Conservation (phyloP, 495 filamentous ascomycete species). For the Melanomma pulvis-pyrius region DNA sequence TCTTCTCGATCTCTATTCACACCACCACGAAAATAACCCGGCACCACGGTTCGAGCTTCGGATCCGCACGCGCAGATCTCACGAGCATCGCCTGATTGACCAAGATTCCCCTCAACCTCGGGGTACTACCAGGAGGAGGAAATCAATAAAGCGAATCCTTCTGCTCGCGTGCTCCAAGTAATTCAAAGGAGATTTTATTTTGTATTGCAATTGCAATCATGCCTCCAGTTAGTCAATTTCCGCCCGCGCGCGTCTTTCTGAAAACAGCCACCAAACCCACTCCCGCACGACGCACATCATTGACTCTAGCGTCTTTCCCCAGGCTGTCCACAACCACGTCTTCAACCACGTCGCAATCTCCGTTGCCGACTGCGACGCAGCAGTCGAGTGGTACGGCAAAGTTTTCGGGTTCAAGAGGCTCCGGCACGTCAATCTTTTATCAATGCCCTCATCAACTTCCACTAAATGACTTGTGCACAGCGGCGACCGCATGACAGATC, state of each 20-base stretch:
- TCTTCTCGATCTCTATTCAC: neutral
- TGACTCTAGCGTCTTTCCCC: slow-evolving; percentile 3
- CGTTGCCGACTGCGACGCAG: slow-evolving; percentile 33
- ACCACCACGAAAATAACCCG: slow-evolving; percentile 2
- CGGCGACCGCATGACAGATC: slow-evolving; percentile 30
- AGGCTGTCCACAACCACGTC: slow-evolving; percentile 34
- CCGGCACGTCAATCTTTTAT: slow-evolving; percentile 7
- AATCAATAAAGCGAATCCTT: neutral
- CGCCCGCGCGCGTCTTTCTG: slow-evolving; percentile 31
- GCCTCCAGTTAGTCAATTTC: slow-evolving; percentile 34
- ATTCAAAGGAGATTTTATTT: neutral
- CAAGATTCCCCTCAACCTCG: neutral
- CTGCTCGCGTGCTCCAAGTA: neutral
- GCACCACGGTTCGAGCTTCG: slow-evolving; percentile 1
- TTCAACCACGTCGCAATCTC: slow-evolving; percentile 40
- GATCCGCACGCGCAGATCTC: neutral
- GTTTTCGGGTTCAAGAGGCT: slow-evolving; percentile 38
- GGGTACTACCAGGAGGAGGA: neutral
- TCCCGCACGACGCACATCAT: neutral
- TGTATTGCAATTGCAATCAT: slow-evolving; percentile 12
- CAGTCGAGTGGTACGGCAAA: slow-evolving; percentile 34
- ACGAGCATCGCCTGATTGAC: slow-evolving; percentile 12
- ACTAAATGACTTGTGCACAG: neutral
- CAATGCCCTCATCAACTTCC: neutral
- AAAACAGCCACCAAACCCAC: neutral